Base-by-base conservation (phyloP, 148 eudicot genomes). In the Chenopodium berlandieri region DNA sequence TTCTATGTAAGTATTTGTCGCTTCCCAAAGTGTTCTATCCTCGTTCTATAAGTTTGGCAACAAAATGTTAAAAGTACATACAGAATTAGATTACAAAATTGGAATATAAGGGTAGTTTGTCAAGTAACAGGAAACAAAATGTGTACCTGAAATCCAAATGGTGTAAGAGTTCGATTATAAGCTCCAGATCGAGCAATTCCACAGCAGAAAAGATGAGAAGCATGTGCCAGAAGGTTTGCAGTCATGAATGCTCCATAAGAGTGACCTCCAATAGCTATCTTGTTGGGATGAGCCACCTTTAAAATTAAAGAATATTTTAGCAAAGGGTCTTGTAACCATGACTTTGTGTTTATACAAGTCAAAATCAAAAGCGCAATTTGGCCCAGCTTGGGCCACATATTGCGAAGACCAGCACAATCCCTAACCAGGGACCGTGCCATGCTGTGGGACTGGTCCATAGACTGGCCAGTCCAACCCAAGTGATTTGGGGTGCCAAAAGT, bases 241-340 rank as follows among this genome's bases (percentile, higher is more conserved):
- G 98, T 89, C 98, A 95, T 95, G 90, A 95, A 95, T 76, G 98
- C 98, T 80, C 98, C 98, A 84, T 95, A 95, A 67, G 98, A 95
- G 87, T 95, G 98, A 85, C 98, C 98, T 58, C 98, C 98, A 80
- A 95, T 82, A 75, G 98, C 98, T 81, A 95, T 92, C 87, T 92
- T 95, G 88, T 84, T 75, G 22, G 97, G 98, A 87, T 95, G 91
- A 82, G 97, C 97, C 89, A 95, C 98, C 98, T 95, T 31, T 47
- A 85, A 85, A 63, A 47, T 65, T 56, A 63, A 23, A 47, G 13
- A 25, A 85, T 25, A 31, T 23, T 50, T 58, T 30, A 75, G 68
- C 25, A 60, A 47, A 6, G 48, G 48, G 62, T 48, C 23, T 50
- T 25, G 20, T 40, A 37, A 65, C 69, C 60, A 76, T 40, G 27